Conservation (phyloP, 1,284 basidiomycete species). For the Phlebopus sp. region DNA sequence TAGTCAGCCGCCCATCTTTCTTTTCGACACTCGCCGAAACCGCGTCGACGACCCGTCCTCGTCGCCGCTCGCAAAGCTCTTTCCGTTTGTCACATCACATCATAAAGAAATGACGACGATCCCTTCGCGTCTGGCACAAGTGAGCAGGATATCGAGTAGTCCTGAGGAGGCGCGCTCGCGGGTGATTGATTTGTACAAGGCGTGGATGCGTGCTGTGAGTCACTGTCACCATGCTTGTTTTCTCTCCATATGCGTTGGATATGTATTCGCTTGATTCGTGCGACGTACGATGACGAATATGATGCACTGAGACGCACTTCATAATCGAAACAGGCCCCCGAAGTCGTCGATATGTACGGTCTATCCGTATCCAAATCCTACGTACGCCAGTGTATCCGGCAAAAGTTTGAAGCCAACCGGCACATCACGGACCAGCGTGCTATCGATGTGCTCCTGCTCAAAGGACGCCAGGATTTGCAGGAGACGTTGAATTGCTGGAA, state of each 20-base stretch:
- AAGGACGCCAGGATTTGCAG: slow-evolving; percentile 88
- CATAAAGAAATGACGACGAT: slow-evolving; percentile 79
- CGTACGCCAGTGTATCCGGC: slow-evolving; percentile 81
- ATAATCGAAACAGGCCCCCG: slow-evolving; percentile 66
- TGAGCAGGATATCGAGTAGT: slow-evolving; percentile 57
- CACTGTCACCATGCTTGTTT: neutral
- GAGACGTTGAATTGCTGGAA: slow-evolving; percentile 96
- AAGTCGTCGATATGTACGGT: slow-evolving; percentile 84
- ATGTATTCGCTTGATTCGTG: too few relatives aligned
- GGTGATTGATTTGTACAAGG: slow-evolving; percentile 81
- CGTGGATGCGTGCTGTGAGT: slow-evolving; percentile 88
- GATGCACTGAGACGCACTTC: slow-evolving; percentile 10
- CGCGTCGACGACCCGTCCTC: too few relatives aligned
- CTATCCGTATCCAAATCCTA: slow-evolving; percentile 81
- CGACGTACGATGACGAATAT: too few relatives aligned
- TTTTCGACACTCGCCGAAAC: slow-evolving; percentile 13
- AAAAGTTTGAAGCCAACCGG: slow-evolving; percentile 86
- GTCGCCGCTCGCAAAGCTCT: neutral
- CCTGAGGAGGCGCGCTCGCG: slow-evolving; percentile 71
- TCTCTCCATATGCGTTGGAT: too few relatives aligned
- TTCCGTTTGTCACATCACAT: too few relatives aligned
- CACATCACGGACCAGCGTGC: slow-evolving; percentile 81
- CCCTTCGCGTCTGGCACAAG: slow-evolving; percentile 82
- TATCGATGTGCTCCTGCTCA: slow-evolving; percentile 87
- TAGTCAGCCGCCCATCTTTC: slow-evolving; percentile 15